A percentile compares a stretch with the other conserved stretches of the same genome.
phyloP scores from a whole-genome alignment of 805 yeast genomes.

The Myxozyma geophila region DNA sequence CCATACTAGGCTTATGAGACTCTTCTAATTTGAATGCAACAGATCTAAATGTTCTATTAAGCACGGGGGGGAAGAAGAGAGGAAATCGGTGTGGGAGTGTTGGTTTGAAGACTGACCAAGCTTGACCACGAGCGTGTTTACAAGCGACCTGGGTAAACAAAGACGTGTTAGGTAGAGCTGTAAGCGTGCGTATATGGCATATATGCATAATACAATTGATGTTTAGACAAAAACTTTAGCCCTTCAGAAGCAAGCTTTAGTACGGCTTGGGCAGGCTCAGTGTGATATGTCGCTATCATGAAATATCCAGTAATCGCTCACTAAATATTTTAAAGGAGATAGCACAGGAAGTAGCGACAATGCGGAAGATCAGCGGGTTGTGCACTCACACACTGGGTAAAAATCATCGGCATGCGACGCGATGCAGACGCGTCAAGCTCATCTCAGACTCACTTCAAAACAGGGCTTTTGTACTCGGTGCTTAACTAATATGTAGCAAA shows the following conservation, averaged over 20 bases:
- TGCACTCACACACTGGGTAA: neutral
- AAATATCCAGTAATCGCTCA: too few relatives aligned
- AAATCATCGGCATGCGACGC: constrained; percentile 2
- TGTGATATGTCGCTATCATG: too few relatives aligned
- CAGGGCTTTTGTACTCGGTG: neutral
- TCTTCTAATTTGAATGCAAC: neutral
- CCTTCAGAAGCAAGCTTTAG: neutral
- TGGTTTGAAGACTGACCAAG: neutral
- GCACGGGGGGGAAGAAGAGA: neutral
- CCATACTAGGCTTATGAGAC: constrained; percentile 5
- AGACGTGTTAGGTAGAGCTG: neutral
- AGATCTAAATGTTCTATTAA: neutral
- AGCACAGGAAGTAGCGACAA: too few relatives aligned
- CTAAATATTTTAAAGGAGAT: too few relatives aligned
- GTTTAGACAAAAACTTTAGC: neutral
- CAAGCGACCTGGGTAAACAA: constrained; percentile 9
- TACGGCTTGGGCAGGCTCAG: neutral
- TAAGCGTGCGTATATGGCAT: constrained; percentile 5
- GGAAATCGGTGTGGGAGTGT: neutral
- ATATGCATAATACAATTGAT: neutral
- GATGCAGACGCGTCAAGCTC: neutral
- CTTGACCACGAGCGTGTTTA: constrained; percentile 11
- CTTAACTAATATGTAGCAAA: too few relatives aligned
- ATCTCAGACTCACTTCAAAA: neutral
- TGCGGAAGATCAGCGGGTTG: too few relatives aligned